Evolutionary conservation across 225 moss, liverwort and hornwort species (phyloP), one percentile per base, ranked within the genome.

Genomic region (Antitrichia curtipendula): DNA sequence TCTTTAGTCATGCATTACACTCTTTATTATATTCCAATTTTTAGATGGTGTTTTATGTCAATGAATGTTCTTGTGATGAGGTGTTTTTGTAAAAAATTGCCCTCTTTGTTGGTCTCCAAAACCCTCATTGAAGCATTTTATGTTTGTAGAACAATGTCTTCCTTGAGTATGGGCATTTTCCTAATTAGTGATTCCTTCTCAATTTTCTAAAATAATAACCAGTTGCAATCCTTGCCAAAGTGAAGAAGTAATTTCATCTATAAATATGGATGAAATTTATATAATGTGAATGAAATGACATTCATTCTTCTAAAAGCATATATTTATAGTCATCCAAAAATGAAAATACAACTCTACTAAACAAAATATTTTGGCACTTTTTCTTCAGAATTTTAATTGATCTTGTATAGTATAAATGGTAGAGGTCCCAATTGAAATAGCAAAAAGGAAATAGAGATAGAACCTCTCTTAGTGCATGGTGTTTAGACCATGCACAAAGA

Each of bases 41-140:
- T 76, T 6, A 13, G 2, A 36, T 36, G 53, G 36, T 0, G 5
- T 3, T 52, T 43, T 22, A 6, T 3, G 3, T 15, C 14, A 75
- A 53, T 6, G 23, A 53, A 3, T 36, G 4, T 47, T 29, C 2
- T 11, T 31, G 29, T 11, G 2, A 19, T 49, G 0, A 31, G 0
- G 7, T 49, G 6, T 12, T 49, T n/a, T 49, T 47, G 6, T 29
- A 11, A 12, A 17, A 32, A 25, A 31, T 19, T 19, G 17, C 7
- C 19, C 1, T 74, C 2, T 49, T 49, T 32, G 4, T 20, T 12
- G 10, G 12, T 49, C 31, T 49, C 12, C 4, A 31, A n/a, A n/a
- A n/a, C n/a, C 19, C 1, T 31, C 0, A 2, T 49, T 49, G 32
- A 49, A 3, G 12, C 12, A 31, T 20, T 31, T 49, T 49, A 31